phyloP scores from a whole-genome alignment of 202 grass and related monocot genomes.

The Musa balbisiana region DNA sequence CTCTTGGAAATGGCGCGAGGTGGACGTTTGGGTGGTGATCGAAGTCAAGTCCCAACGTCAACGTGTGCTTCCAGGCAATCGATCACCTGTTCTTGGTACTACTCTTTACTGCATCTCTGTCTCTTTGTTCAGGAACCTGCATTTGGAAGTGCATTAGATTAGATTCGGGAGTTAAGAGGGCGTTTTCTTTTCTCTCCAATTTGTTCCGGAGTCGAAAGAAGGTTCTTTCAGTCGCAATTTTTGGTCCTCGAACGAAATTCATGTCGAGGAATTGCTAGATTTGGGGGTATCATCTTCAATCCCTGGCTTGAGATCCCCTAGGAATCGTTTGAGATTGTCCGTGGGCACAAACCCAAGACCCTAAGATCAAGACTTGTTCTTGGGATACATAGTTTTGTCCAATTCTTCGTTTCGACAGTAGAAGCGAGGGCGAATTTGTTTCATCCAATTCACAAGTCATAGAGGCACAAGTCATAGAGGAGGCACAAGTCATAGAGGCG shows the following conservation, averaged over 20 bases:
- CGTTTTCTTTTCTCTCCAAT: background rate
- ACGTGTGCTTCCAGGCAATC: background rate
- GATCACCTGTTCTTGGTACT: background rate
- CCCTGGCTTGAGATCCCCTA: background rate
- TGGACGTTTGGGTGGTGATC: background rate
- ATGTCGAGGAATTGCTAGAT: background rate
- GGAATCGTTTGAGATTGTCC: background rate
- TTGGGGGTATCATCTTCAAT: background rate
- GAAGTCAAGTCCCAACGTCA: constrained; percentile 2
- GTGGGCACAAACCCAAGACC: background rate
- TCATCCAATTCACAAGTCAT: background rate
- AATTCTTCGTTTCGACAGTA: too few relatives aligned
- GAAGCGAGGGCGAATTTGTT: too few relatives aligned
- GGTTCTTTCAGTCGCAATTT: background rate
- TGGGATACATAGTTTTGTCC: background rate
- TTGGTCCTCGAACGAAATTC: background rate
- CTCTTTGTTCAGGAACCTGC: background rate
- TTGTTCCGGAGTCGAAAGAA: background rate
- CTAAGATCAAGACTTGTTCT: background rate
- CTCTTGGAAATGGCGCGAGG: background rate
- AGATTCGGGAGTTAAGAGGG: background rate
- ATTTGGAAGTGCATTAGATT: background rate
- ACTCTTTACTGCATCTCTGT: background rate
- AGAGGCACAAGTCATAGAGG: background rate
- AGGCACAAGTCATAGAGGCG: background rate